These are phyloP conservation scores for Aspergillus hortae DNA, from an alignment of 2,329 filamentous ascomycete species.

Conservation along the genomic window DNA sequence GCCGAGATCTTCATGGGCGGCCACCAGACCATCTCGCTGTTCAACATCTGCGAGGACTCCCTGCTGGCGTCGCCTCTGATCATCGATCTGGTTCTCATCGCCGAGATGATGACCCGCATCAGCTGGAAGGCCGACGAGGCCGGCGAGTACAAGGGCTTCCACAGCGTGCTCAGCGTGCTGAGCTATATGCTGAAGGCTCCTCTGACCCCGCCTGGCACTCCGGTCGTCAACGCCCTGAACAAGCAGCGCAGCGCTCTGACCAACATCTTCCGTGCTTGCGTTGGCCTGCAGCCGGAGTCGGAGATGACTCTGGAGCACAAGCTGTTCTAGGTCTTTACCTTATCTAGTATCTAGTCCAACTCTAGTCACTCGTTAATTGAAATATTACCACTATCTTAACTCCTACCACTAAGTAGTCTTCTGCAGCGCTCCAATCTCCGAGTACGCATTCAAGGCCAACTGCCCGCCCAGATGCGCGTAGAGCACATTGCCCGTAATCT, in stretches of 20 bases:
- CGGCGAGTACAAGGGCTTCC: slow-evolving; percentile 84
- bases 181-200: slow-evolving; percentile 99
- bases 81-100: slow-evolving; percentile 88
- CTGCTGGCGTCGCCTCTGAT: slow-evolving; percentile 93
- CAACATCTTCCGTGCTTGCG: slow-evolving; percentile 98
- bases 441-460: slow-evolving; percentile 66
- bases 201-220: slow-evolving; percentile 87
- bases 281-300: slow-evolving; percentile 93
- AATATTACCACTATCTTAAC: not conserved
- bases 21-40: slow-evolving; percentile 95
- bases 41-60: slow-evolving; percentile 99
- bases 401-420: slow-evolving; percentile 4
- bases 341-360: slow-evolving; percentile 14
- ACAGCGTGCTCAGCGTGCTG: slow-evolving; percentile 92
- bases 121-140: slow-evolving; percentile 72
- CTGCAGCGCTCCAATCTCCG: slow-evolving; percentile 32
- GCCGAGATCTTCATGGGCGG: slow-evolving; percentile 98
- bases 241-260: slow-evolving; percentile 94
- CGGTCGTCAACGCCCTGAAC: slow-evolving; percentile 89
- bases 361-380: slow-evolving; percentile 25
- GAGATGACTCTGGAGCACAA: slow-evolving; percentile 99
- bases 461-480: slow-evolving; percentile 71
- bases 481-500: slow-evolving; percentile 63
- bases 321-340: slow-evolving; percentile 61
- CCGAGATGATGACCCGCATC: slow-evolving; percentile 98